Percentiles rank a stretch among this genome's conserved stretches.
These are phyloP conservation scores for Dicorynia guianensis DNA, from an alignment of 306 rosid species.

Conservation along the genomic window DNA sequence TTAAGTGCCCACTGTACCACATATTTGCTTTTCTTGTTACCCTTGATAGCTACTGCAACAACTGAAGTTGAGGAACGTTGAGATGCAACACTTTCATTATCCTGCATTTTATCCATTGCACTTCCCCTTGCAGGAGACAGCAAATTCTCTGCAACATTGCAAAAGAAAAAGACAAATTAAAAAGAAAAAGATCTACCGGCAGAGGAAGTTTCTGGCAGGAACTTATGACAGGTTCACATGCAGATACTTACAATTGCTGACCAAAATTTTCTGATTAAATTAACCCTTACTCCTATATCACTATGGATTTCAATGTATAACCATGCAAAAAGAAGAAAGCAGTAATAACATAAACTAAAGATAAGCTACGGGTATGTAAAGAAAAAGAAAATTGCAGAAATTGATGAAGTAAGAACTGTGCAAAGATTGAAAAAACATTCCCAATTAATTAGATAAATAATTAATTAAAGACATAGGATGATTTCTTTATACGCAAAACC, in stretches of 20 bases:
- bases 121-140: constrained; percentile 17
- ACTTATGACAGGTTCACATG: constrained; percentile 3
- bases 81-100: constrained; percentile 30
- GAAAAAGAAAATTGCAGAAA: constrained; percentile 2
- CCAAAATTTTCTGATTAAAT: constrained; percentile 8
- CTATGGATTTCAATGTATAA: neutral
- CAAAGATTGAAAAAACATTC: neutral
- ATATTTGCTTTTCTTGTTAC: constrained; percentile 76
- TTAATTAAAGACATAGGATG: constrained; percentile 5
- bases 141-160: constrained; percentile 31
- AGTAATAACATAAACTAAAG: neutral
- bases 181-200: neutral
- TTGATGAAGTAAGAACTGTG: constrained; percentile 5
- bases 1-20: constrained; percentile 82
- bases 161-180: neutral
- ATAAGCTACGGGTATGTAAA: neutral
- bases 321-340: constrained; percentile 14
- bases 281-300: neutral
- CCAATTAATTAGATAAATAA: constrained; percentile 2
- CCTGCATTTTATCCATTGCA: constrained; percentile 55
- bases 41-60: constrained; percentile 86
- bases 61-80: constrained; percentile 46
- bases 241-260: neutral
- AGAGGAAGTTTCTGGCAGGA: neutral
- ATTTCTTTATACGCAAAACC: neutral